Percentiles rank a stretch among this genome's conserved stretches.
These are phyloP conservation scores for Exophiala phaeomuriformis DNA, from an alignment of 2,329 filamentous ascomycete genomes.

Conservation along the genomic window DNA sequence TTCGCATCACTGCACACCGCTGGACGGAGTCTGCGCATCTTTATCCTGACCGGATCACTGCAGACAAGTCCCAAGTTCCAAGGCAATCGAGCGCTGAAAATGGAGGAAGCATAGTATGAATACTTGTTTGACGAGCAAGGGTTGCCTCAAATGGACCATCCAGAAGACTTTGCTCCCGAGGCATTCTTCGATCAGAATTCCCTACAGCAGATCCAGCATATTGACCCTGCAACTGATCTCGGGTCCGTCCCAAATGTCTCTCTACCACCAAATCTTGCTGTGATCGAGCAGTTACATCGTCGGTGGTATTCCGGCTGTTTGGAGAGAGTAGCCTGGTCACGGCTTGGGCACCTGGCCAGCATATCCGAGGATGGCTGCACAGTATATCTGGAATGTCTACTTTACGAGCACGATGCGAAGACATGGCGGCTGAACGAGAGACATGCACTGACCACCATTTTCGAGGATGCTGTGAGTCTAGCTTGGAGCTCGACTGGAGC, in stretches of 20 bases:
- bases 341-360: slow-evolving; percentile 23
- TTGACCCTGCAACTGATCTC: slow-evolving; percentile 14
- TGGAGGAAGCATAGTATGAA: slow-evolving; percentile 1
- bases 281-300: slow-evolving; percentile 15
- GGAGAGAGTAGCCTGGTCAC: slow-evolving; percentile 23
- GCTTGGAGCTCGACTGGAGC: slow-evolving; percentile 70
- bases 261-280: slow-evolving; percentile 13
- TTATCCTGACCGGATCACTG: too few species aligned
- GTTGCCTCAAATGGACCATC: slow-evolving; percentile 13
- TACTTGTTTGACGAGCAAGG: slow-evolving; percentile 5
- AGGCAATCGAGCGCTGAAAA: not conserved
- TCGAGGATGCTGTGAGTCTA: slow-evolving; percentile 54
- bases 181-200: slow-evolving; percentile 24
- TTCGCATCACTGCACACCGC: too few species aligned
- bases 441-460: slow-evolving; percentile 16
- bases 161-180: slow-evolving; percentile 22
- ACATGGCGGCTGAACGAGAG: slow-evolving; percentile 16
- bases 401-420: slow-evolving; percentile 11
- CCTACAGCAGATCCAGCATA: slow-evolving; percentile 21
- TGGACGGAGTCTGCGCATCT: too few species aligned
- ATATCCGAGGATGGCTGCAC: slow-evolving; percentile 22
- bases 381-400: slow-evolving; percentile 20
- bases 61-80: too few species aligned
- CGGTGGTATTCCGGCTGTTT: slow-evolving; percentile 21
- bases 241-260: slow-evolving; percentile 13